phyloP scores from a whole-genome alignment of 1,284 basidiomycete genomes.

The Cryptococcus sp. region DNA sequence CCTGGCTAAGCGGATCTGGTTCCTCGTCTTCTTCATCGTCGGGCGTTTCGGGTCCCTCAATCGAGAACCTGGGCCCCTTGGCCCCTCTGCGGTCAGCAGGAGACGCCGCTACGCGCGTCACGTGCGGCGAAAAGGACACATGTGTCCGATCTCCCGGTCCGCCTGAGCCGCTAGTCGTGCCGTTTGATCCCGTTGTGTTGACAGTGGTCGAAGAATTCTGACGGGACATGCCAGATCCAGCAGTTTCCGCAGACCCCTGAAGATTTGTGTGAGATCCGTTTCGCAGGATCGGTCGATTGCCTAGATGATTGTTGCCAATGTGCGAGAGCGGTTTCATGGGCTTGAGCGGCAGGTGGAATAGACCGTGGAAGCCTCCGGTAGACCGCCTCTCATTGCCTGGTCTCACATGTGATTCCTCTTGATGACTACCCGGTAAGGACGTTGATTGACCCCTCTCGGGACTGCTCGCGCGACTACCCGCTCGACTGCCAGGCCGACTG shows the following conservation, averaged over 20 bases:
- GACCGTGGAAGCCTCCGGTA: slow-evolving; percentile 20
- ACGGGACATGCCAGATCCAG: slow-evolving; percentile 7
- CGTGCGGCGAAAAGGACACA: slow-evolving; percentile 22
- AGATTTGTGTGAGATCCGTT: slow-evolving; percentile 7
- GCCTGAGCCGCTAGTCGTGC: neutral
- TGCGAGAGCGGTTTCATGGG: slow-evolving; percentile 20
- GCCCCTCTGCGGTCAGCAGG: neutral
- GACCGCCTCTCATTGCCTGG: slow-evolving; percentile 13
- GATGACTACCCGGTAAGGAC: slow-evolving; percentile 14
- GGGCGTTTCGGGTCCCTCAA: slow-evolving; percentile 7
- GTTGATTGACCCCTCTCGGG: slow-evolving; percentile 42
- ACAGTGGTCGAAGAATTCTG: slow-evolving; percentile 20
- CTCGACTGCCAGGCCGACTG: slow-evolving; percentile 49
- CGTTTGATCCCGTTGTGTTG: neutral
- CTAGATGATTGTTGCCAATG: slow-evolving; percentile 4
- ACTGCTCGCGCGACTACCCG: slow-evolving; percentile 55
- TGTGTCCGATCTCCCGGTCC: slow-evolving; percentile 8
- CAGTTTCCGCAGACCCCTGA: neutral
- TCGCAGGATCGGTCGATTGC: slow-evolving; percentile 20
- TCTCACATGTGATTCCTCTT: slow-evolving; percentile 12
- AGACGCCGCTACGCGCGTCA: slow-evolving; percentile 8
- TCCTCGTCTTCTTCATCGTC: slow-evolving; percentile 18
- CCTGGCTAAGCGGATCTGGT: slow-evolving; percentile 56
- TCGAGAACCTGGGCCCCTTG: slow-evolving; percentile 6
- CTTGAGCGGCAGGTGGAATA: slow-evolving; percentile 30